Evolutionary conservation across 129 eudicot species (phyloP), one percentile per base, ranked within the genome.

Genomic region (Lonicera japonica): DNA sequence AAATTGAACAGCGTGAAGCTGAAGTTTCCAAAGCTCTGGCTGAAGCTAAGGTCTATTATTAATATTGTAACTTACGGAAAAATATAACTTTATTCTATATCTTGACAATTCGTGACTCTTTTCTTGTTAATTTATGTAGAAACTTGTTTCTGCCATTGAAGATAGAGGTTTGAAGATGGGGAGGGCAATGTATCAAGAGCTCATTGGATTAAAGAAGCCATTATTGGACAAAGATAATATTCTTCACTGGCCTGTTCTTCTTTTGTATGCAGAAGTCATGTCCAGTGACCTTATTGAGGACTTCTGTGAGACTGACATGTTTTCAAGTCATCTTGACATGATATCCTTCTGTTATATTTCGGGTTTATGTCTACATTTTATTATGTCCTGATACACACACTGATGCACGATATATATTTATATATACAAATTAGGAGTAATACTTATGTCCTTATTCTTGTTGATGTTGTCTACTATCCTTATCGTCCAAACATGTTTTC

Each of bases 211-310:
- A 22, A 81, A 86, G 76, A 94, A 81, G 60, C 99, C 99, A 24
- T 23, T 70, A 21, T 57, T 88, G 36, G 96, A 94, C 77, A 75
- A 85, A 50, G 70, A 73, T 75, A 81, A 70, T 64, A 85, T 94
- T 47, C 88, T 94, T 61, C 96, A 94, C 63, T 85, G 99, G 99
- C 95, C 99, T 25, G 99, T 94, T 77, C 67, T 94, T 60, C 83
- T 94, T 66, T 85, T 94, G 0, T 94, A 94, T 83, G 83, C 96
- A 39, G 99, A 94, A 71, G 89, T 86, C 61, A 88, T 94, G 99
- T 85, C 99, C 58, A 83, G 94, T 45, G 99, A 94, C 74, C 65
- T 94, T 61, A 88, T 85, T 25, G 99, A 94, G 72, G 96, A 94
- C 62, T 94, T 94, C 73, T 83, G 96, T 57, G 96, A 94, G 89